Evolutionary conservation across 345 rosid species (phyloP), one percentile per base, ranked within the genome.

Genomic region (Psidium friedrichsthalianum): DNA sequence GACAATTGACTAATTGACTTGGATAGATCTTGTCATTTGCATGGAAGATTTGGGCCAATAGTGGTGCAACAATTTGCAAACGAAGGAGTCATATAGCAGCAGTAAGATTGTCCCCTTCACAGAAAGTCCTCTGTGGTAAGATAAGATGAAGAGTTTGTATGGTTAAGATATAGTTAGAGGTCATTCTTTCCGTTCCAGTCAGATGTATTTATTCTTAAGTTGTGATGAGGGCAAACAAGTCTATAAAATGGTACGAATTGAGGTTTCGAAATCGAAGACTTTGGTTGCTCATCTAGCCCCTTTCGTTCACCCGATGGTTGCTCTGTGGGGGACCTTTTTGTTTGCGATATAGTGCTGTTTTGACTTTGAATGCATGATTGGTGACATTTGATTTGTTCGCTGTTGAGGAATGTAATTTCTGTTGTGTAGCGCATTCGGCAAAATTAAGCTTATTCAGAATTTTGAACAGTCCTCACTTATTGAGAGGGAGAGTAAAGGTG

Each of bases 291-390:
- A 36, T 36, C 36, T 36, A 3, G 36, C 36, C 36, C 36, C 36
- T 36, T 36, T 2, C 3, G 36, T 36, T 36, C 3, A 4, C 36
- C 36, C 36, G 36, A 36, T 3, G 36, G 36, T 61, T 29, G 42
- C 0, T 8, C 42, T 7, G 2, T 5, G 42, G 15, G 0, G 1
- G 74, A 1, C 42, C 11, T 61, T 61, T 59, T 14, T 29, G 21
- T 29, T 29, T 61, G 21, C 6, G 40, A 14, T 27, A 14, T 42
- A 61, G 5, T 15, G 11, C 0, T 29, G 0, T 29, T 32, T 29
- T 15, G 11, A 29, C 0, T 8, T 29, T 42, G 3, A 16, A 29
- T 7, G 16, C 2, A 0, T 56, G 0, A 64, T 15, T 0, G 11
- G 11, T 15, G 76, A 29, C 5, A 61, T 61, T 61, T 14, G 6